A percentile compares a stretch with the other conserved stretches of the same genome.
Conservation (phyloP, 768 basidiomycete genomes). For the Coprinopsis cinerea region DNA sequence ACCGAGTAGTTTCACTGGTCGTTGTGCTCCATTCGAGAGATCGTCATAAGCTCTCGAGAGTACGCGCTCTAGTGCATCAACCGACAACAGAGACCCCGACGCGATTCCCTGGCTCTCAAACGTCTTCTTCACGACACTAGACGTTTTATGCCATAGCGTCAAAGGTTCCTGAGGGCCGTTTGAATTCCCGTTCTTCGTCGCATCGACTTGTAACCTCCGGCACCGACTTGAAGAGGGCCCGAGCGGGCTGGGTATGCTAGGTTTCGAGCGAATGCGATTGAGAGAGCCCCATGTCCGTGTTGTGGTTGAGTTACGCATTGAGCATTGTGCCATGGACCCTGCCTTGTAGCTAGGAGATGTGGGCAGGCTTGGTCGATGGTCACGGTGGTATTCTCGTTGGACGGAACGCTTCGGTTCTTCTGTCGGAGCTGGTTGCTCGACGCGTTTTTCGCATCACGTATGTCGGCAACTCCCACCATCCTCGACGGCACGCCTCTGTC, state of each 20-base stretch:
- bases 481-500: too few relatives aligned
- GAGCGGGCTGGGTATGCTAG: too few relatives aligned
- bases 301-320: constrained; percentile 6
- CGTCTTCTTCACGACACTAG: constrained; percentile 38
- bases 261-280: too few relatives aligned
- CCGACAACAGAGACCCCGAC: constrained; percentile 14
- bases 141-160: constrained; percentile 45
- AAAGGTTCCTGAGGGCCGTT: constrained; percentile 25
- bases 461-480: too few relatives aligned
- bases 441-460: too few relatives aligned
- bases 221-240: too few relatives aligned
- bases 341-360: not conserved
- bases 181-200: too few relatives aligned
- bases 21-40: constrained; percentile 24
- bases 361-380: not conserved
- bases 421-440: too few relatives aligned
- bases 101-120: constrained; percentile 19
- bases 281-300: too few relatives aligned
- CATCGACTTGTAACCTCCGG: too few relatives aligned
- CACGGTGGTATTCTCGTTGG: not conserved
- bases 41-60: constrained; percentile 31
- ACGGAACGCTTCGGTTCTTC: not conserved
- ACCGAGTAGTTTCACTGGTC: constrained; percentile 46
- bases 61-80: constrained; percentile 43
- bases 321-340: constrained; percentile 8